Conservation (phyloP, 345 rosid species). For the Acer yangbiense region DNA sequence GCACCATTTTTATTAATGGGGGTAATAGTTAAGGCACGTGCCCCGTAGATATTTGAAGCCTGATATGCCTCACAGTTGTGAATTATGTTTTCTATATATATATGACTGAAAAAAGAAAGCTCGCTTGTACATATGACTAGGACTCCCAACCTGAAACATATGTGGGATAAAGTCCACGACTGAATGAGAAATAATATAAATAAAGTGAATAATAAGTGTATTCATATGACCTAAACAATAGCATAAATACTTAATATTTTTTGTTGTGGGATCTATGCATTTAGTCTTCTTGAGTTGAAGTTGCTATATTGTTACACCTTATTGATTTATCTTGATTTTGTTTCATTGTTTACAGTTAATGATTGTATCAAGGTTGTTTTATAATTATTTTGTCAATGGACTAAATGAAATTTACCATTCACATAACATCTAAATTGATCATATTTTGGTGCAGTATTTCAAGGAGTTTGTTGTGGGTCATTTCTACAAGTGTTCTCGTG, state of each 20-base stretch:
- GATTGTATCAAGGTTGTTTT: neutral
- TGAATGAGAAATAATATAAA: neutral
- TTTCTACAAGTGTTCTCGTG: constrained; percentile 61
- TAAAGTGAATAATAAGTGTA: neutral
- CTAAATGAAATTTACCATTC: neutral
- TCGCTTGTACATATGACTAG: neutral
- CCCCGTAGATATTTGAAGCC: neutral
- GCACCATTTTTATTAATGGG: neutral
- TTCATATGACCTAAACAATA: constrained; percentile 1
- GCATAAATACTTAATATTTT: neutral
- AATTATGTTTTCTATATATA: neutral
- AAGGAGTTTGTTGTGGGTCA: constrained; percentile 74
- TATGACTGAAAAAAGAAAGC: constrained; percentile 4
- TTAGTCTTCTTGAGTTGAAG: neutral
- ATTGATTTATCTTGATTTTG: neutral
- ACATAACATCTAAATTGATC: neutral
- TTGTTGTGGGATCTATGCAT: neutral
- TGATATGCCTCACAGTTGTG: neutral
- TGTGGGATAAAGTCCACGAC: neutral
- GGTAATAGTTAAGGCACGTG: neutral
- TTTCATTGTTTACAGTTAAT: neutral
- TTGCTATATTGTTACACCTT: neutral
- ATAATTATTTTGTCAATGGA: neutral
- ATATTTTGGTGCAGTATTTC: constrained; percentile 61
- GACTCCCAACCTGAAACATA: neutral